Base-by-base conservation (phyloP, 495 filamentous ascomycete genomes). In the Penicillium pancosmium region DNA sequence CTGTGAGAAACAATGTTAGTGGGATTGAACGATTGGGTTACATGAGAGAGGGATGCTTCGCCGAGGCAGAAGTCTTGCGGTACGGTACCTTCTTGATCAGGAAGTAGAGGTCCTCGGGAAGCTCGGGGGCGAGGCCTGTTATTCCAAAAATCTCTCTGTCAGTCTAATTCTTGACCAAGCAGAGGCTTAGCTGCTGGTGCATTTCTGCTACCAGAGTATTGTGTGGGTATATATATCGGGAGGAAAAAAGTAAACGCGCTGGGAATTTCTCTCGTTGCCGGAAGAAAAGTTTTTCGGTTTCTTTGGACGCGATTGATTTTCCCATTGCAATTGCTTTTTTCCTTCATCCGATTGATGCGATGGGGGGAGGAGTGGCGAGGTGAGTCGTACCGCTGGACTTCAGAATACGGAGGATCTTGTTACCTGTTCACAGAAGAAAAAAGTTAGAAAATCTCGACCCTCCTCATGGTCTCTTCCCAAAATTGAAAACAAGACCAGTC, bases 351-450 rank as follows among this genome's bases (percentile, higher is more conserved):
- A 72, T 61, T 53, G 60, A 62, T 31, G 57, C 47, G 50, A 67
- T 55, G 34, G 58, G 57, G 57, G 65, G 55, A 58, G 21, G 27
- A 31, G 33, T 56, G 49, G 54, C 54, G 57, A 58, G 44, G 66
- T 60, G 63, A 71, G 63, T 77, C 89, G 78, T 96, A 96, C 91
- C 92, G 77, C 83, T 88, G 68, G 85, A 88, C 87, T 97, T 97
- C 68, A 98, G 85, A 84, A 98, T 98, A 78, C 95, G 87, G 68
- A 98, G 91, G 73, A 98, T 97, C 86, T 97, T 96, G 88, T 98
- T 98, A 77, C 94, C 94, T 93, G 70, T 63, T 57, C 18, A 50
- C 35, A 38, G 25, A 54, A 41, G 27, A 59, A 48, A 9, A 52
- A 40, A 50, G 54, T 78, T 68, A 76, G 68, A 55, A 31, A 31